Conservation (phyloP, 2,329 filamentous ascomycete genomes). For the Fusarium dlaminii region DNA sequence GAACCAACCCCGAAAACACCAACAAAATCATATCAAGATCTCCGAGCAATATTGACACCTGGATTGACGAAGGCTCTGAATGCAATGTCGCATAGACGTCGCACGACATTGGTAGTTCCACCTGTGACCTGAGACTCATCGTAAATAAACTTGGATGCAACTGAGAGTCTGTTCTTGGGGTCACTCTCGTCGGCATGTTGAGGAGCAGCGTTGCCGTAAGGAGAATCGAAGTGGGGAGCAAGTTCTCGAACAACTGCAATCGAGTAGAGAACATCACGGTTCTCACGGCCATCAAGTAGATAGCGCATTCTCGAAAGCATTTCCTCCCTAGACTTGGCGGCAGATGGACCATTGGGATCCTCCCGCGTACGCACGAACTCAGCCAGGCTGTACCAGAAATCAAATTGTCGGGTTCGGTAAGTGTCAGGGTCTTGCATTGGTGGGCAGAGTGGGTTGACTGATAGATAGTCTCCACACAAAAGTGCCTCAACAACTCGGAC, state of each 20-base stretch:
- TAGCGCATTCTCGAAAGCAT: slow-evolving; percentile 72
- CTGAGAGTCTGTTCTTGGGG: slow-evolving; percentile 71
- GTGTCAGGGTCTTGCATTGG: slow-evolving; percentile 62
- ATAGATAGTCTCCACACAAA: slow-evolving; percentile 75
- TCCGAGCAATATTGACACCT: slow-evolving; percentile 57
- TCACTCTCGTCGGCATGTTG: slow-evolving; percentile 73
- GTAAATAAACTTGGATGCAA: slow-evolving; percentile 75
- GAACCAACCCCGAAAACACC: neutral
- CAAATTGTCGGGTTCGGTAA: slow-evolving; percentile 69
- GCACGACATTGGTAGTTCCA: slow-evolving; percentile 79
- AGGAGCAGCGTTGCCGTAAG: slow-evolving; percentile 64
- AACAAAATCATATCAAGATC: slow-evolving; percentile 19
- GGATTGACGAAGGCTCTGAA: slow-evolving; percentile 67
- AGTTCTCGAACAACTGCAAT: slow-evolving; percentile 83
- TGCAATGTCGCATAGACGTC: slow-evolving; percentile 75
- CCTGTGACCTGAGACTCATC: slow-evolving; percentile 69
- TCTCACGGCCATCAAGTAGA: slow-evolving; percentile 82
- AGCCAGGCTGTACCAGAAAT: slow-evolving; percentile 85
- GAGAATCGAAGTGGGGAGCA: slow-evolving; percentile 70
- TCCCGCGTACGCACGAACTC: slow-evolving; percentile 70
- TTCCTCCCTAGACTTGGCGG: slow-evolving; percentile 68
- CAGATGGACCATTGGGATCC: slow-evolving; percentile 56
- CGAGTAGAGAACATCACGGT: slow-evolving; percentile 89
- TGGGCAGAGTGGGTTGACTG: slow-evolving; percentile 63
- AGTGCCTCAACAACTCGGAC: slow-evolving; percentile 81